A percentile compares a stretch with the other conserved stretches of the same genome.
Evolutionary conservation across 2,329 filamentous ascomycete species (phyloP).

Genomic region (Ramularia endophylla): DNA sequence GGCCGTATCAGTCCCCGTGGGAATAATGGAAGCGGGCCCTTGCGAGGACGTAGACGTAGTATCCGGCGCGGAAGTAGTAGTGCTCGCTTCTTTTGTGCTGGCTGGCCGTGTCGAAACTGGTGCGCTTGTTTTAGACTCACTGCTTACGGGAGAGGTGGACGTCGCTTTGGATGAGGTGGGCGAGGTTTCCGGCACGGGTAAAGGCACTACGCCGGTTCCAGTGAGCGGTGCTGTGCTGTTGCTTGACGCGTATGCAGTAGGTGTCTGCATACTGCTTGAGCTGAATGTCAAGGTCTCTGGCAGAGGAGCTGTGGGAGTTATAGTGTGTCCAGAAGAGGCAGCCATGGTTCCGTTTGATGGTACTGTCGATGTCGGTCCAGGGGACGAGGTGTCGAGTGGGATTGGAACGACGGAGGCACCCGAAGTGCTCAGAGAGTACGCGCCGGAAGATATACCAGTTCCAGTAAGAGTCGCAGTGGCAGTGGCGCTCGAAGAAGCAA

Average conservation of each 20-base stretch:
- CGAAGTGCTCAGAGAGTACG: slow-evolving; percentile 15
- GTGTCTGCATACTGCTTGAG: slow-evolving; percentile 4
- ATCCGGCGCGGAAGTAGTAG: slow-evolving; percentile 6
- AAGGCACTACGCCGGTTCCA: too few species aligned
- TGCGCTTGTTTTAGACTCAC: slow-evolving; percentile 1
- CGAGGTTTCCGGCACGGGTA: neutral
- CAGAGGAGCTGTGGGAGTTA: slow-evolving; percentile 10
- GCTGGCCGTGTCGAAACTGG: slow-evolving; percentile 1
- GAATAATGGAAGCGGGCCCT: slow-evolving; percentile 36
- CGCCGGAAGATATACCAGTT: slow-evolving; percentile 8
- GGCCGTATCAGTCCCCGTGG: slow-evolving; percentile 42
- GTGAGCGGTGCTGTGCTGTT: neutral
- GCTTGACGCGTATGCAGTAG: slow-evolving; percentile 1
- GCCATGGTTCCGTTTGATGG: slow-evolving; percentile 14
- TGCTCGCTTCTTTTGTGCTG: slow-evolving; percentile 7
- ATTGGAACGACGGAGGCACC: slow-evolving; percentile 19
- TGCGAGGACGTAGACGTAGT: slow-evolving; percentile 17
- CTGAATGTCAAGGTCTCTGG: slow-evolving; percentile 10
- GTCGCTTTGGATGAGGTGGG: slow-evolving; percentile 3
- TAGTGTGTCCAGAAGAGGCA: slow-evolving; percentile 8
- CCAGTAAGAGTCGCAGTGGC: slow-evolving; percentile 7
- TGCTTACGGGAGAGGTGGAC: slow-evolving; percentile 1
- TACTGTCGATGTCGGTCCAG: too few species aligned
- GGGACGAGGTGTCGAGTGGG: slow-evolving; percentile 14
- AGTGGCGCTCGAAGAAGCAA: slow-evolving; percentile 11